phyloP scores from a whole-genome alignment of 345 rosid species.

The Brassica incana region DNA sequence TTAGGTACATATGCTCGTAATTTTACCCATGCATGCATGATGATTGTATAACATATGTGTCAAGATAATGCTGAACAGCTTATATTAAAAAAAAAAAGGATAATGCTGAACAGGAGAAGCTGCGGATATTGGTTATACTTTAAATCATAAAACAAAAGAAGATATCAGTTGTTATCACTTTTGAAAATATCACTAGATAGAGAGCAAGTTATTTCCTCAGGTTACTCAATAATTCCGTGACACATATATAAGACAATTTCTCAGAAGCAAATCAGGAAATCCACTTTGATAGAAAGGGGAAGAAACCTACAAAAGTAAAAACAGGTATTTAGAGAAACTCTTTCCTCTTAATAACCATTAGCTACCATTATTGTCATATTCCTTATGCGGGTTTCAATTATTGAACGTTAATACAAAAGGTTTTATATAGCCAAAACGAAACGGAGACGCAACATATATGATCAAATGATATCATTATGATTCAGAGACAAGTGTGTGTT shows the following conservation, averaged over 20 bases:
- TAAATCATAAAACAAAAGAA: not conserved
- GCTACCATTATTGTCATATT: not conserved
- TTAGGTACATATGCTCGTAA: not conserved
- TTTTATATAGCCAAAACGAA: not conserved
- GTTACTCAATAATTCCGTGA: not conserved
- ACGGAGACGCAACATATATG: slow-evolving; percentile 4
- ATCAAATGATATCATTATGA: slow-evolving; percentile 1
- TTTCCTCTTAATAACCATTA: slow-evolving; percentile 11
- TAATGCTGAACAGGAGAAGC: not conserved
- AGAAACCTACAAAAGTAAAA: not conserved
- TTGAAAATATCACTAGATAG: not conserved
- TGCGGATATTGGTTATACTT: not conserved
- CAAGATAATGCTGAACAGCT: not conserved
- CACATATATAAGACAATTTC: slow-evolving; percentile 10
- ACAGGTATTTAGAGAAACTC: not conserved
- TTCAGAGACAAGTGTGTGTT: slow-evolving; percentile 11
- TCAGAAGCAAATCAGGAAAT: slow-evolving; percentile 9
- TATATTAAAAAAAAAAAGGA: no score
- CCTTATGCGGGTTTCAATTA: slow-evolving; percentile 5
- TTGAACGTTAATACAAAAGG: slow-evolving; percentile 8
- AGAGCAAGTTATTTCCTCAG: slow-evolving; percentile 2
- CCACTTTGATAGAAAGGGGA: not conserved
- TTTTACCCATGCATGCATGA: not conserved
- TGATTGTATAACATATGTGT: not conserved
- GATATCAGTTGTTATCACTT: not conserved